These are phyloP conservation scores for Kwoniella sp. DNA, from an alignment of 768 basidiomycete species.

Conservation along the genomic window DNA sequence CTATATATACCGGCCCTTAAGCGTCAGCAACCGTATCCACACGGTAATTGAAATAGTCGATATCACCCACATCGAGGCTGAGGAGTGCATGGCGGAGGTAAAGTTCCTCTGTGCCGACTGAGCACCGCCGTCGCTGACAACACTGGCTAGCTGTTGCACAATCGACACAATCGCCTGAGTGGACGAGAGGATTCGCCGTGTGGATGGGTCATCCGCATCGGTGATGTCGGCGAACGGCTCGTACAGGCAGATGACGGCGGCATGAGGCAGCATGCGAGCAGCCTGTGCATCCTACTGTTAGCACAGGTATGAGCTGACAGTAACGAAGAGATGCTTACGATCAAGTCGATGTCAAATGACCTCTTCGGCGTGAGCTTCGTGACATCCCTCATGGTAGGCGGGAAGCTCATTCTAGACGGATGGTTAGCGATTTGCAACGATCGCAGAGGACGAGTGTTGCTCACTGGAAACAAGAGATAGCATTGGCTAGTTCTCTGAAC, in stretches of 20 bases:
- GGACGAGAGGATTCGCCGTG: constrained; percentile 36
- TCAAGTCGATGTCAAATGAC: constrained; percentile 43
- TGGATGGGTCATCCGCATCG: constrained; percentile 33
- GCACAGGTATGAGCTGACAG: neutral
- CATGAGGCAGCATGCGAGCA: constrained; percentile 51
- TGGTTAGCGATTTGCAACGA: constrained; percentile 2
- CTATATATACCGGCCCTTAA: constrained; percentile 16
- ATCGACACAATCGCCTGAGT: constrained; percentile 41
- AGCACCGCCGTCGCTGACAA: constrained; percentile 12
- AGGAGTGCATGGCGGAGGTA: constrained; percentile 42
- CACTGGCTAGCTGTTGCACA: constrained; percentile 37
- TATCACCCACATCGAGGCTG: constrained; percentile 41
- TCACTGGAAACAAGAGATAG: constrained; percentile 48
- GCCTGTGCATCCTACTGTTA: constrained; percentile 15
- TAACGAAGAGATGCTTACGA: constrained; percentile 26
- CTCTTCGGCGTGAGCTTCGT: constrained; percentile 28
- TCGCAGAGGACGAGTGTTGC: constrained; percentile 5
- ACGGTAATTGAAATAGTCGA: neutral
- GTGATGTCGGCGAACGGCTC: constrained; percentile 48
- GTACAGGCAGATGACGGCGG: constrained; percentile 42
- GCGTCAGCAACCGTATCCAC: neutral
- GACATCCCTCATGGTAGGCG: constrained; percentile 34
- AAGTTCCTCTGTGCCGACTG: constrained; percentile 11
- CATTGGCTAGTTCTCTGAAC: constrained; percentile 47
- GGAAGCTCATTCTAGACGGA: constrained; percentile 48